Conservation (phyloP, 2,329 filamentous ascomycete species). For the Beauveria asiatica region DNA sequence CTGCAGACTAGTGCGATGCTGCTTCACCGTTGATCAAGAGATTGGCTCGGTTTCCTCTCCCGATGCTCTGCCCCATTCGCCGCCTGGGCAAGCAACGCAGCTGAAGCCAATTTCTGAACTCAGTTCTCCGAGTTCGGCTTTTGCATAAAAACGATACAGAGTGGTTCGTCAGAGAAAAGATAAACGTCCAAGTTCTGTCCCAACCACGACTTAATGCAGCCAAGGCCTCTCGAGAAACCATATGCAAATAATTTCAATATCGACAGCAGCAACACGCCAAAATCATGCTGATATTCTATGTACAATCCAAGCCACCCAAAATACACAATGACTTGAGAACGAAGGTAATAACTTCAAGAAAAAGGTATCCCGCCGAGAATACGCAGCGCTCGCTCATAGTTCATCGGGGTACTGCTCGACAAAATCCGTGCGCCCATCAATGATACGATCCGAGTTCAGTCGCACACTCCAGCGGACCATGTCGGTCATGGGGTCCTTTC, state of each 20-base stretch:
- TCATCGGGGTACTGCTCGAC: conserved; percentile 16
- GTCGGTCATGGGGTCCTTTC: conserved; percentile 22
- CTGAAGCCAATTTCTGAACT: too few species aligned
- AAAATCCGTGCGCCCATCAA: conserved; percentile 24
- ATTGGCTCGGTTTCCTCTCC: neutral
- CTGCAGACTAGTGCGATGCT: neutral
- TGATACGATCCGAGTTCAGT: conserved; percentile 30
- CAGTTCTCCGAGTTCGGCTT: too few species aligned
- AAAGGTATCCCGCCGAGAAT: neutral
- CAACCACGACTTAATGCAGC: too few species aligned
- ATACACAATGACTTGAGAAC: neutral
- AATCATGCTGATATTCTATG: too few species aligned
- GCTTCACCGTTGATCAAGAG: neutral
- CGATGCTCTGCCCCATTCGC: too few species aligned
- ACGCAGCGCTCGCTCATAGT: neutral
- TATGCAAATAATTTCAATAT: too few species aligned
- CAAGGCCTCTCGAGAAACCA: too few species aligned
- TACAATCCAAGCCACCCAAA: neutral
- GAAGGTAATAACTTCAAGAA: neutral
- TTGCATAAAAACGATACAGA: too few species aligned
- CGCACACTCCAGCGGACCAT: conserved; percentile 32
- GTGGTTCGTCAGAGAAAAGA: too few species aligned
- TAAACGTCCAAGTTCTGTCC: too few species aligned
- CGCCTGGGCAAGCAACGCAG: neutral
- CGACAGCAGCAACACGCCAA: too few species aligned